Conservation (phyloP, 139 green algal genomes). For the Klebsormidium nitens region DNA sequence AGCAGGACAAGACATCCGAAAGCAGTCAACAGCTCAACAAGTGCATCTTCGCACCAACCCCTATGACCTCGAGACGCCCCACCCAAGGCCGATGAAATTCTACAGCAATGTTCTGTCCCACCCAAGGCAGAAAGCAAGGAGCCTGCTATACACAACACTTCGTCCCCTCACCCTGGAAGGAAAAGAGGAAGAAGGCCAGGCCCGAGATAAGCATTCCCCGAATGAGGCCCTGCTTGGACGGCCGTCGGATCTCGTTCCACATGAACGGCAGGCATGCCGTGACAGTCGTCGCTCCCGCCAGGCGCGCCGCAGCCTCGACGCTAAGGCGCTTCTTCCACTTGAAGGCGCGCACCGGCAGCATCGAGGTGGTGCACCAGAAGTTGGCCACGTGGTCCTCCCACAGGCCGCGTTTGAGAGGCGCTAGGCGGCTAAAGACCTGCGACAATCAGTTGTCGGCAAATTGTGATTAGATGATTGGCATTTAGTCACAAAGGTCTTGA, state of each 20-base stretch:
- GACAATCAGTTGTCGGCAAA: too few species aligned
- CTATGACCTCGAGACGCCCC: not conserved
- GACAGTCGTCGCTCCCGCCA: slow-evolving; percentile 62
- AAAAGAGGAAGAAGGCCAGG: slow-evolving; percentile 93
- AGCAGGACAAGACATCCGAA: not conserved
- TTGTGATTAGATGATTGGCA: too few species aligned
- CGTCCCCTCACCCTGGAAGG: slow-evolving; percentile 80
- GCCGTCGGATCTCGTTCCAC: slow-evolving; percentile 55
- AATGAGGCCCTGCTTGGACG: slow-evolving; percentile 56
- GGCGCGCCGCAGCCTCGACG: slow-evolving; percentile 39
- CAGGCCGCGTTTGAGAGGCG: slow-evolving; percentile 78
- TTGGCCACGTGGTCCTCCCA: slow-evolving; percentile 99
- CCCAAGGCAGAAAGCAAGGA: too few species aligned
- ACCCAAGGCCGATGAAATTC: too few species aligned
- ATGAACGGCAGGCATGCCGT: slow-evolving; percentile 47
- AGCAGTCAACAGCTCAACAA: not conserved
- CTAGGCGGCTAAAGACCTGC: slow-evolving; percentile 63
- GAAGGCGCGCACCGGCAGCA: too few species aligned
- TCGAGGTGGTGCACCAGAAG: slow-evolving; percentile 84
- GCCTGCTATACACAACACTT: too few species aligned
- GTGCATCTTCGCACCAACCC: not conserved
- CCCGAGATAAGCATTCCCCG: slow-evolving; percentile 70
- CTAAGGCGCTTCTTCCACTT: slow-evolving; percentile 76
- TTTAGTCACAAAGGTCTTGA: too few species aligned
- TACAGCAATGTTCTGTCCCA: not conserved